These are phyloP conservation scores for Dryas integrifolia DNA, from an alignment of 331 rosid genomes.

Conservation along the genomic window DNA sequence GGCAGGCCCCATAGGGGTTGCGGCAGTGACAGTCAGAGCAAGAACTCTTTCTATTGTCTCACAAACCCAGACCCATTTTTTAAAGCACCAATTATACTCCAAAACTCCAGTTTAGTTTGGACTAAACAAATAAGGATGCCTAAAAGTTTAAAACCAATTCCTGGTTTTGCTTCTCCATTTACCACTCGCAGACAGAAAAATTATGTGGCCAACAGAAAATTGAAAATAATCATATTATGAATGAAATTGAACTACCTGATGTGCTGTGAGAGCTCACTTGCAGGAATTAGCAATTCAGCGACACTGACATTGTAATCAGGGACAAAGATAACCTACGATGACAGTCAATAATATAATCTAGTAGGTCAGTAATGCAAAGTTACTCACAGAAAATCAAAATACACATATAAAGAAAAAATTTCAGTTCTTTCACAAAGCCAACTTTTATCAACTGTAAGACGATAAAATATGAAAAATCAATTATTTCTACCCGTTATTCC, in stretches of 20 bases:
- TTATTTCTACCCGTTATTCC: background rate
- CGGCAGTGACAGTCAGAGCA: background rate
- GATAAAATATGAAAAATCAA: background rate
- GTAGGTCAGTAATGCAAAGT: background rate
- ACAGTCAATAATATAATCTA: slow-evolving; percentile 13
- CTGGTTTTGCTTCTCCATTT: background rate
- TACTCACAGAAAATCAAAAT: slow-evolving; percentile 3
- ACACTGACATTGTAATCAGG: slow-evolving; percentile 97
- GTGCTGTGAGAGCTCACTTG: slow-evolving; percentile 97
- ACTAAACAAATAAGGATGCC: no score
- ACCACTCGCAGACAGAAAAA: background rate
- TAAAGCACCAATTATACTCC: no score
- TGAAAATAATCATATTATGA: slow-evolving; percentile 10
- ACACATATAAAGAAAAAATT: background rate
- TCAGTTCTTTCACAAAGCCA: slow-evolving; percentile 5
- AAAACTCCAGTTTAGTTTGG: no score
- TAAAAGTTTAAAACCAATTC: background rate
- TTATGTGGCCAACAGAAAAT: background rate
- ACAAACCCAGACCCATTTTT: background rate
- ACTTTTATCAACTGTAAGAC: slow-evolving; percentile 2
- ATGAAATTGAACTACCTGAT: slow-evolving; percentile 59
- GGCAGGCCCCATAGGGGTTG: background rate
- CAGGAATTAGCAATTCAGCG: slow-evolving; percentile 91
- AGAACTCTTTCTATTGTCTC: background rate
- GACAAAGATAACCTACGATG: slow-evolving; percentile 73